These are phyloP conservation scores for Botrytis porri DNA, from an alignment of 2,329 filamentous ascomycete genomes.

Conservation along the genomic window DNA sequence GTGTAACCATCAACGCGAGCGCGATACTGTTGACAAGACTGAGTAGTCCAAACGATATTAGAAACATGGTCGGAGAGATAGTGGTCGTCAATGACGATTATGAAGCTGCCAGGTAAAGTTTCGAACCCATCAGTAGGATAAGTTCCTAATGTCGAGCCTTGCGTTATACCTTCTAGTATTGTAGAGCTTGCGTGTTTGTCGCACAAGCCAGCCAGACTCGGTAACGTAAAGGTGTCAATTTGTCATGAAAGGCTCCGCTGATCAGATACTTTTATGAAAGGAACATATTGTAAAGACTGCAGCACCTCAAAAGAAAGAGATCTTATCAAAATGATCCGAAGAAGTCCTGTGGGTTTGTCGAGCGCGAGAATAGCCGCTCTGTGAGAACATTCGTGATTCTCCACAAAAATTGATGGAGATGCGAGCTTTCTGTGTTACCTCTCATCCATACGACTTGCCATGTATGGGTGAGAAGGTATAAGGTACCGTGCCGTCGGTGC, in stretches of 20 bases:
- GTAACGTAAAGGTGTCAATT: neutral
- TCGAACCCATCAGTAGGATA: neutral
- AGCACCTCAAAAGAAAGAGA: neutral
- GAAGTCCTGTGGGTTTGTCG: neutral
- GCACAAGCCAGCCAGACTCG: neutral
- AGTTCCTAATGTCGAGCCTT: neutral
- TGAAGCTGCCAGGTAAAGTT: neutral
- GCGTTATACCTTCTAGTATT: neutral
- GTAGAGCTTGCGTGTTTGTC: neutral
- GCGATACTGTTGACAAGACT: neutral
- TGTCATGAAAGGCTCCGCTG: neutral
- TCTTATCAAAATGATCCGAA: neutral
- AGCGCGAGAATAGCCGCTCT: neutral
- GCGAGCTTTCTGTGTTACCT: neutral
- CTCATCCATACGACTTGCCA: neutral
- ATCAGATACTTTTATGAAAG: neutral
- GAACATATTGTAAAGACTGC: neutral
- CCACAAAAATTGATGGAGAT: neutral
- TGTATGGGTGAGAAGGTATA: neutral
- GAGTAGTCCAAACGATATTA: neutral
- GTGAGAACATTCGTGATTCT: neutral
- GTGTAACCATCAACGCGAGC: constrained; percentile 47
- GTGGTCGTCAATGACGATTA: neutral
- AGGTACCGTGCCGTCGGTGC: constrained; percentile 3
- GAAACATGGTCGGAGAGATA: constrained; percentile 4